Percentiles rank a stretch among this genome's conserved stretches.
Conservation (phyloP, 1,284 basidiomycete species). For the Moesziomyces antarcticus region DNA sequence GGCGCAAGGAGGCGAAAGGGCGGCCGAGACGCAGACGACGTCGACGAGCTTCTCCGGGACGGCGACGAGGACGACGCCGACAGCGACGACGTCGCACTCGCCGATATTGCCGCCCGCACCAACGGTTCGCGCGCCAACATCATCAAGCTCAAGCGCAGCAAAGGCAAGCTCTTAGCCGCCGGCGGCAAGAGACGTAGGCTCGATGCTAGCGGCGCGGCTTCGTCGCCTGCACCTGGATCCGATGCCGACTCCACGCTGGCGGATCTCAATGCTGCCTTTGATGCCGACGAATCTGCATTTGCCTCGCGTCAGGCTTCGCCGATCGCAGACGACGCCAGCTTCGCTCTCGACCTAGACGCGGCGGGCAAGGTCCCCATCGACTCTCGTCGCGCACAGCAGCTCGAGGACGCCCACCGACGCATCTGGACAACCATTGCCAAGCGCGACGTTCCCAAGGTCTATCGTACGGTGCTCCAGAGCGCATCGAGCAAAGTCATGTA, state of each 20-base stretch:
- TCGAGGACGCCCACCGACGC: constrained; percentile 64
- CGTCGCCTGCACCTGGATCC: constrained; percentile 37
- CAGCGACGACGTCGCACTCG: constrained; percentile 43
- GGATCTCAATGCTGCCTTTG: constrained; percentile 28
- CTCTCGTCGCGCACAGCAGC: constrained; percentile 52
- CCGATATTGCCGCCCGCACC: constrained; percentile 34
- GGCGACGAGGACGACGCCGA: constrained; percentile 41
- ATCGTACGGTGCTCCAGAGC: constrained; percentile 63
- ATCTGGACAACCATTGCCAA: constrained; percentile 67
- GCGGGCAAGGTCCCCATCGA: constrained; percentile 57
- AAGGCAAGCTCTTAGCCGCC: constrained; percentile 27
- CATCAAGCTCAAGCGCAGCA: constrained; percentile 54
- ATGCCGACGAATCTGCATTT: constrained; percentile 36
- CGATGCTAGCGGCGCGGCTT: constrained; percentile 20
- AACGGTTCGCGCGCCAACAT: constrained; percentile 30
- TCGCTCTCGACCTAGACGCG: constrained; percentile 39
- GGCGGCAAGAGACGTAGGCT: constrained; percentile 44
- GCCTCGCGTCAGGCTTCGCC: constrained; percentile 45
- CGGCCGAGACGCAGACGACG: constrained; percentile 25
- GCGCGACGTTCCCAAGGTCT: constrained; percentile 67
- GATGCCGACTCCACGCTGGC: constrained; percentile 39
- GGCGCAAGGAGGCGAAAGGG: constrained; percentile 17
- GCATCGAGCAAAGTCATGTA: constrained; percentile 71
- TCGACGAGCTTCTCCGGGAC: constrained; percentile 30
- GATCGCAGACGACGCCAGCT: constrained; percentile 31